phyloP scores from a whole-genome alignment of 345 rosid genomes.

The Lepidium didymum region DNA sequence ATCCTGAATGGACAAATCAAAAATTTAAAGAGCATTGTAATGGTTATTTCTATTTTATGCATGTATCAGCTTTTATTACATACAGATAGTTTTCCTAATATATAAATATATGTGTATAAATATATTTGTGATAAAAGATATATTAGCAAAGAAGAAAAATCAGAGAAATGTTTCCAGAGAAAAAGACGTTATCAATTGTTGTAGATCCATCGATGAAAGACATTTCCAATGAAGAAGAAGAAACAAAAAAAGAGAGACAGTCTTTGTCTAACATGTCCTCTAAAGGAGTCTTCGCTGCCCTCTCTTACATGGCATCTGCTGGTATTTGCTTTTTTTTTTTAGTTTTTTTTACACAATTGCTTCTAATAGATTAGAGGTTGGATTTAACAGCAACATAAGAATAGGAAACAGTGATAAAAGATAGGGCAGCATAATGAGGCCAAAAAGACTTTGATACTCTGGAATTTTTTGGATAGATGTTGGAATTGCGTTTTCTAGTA shows the following conservation, averaged over 20 bases:
- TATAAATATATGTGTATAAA: background rate
- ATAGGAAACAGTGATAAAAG: too few relatives aligned
- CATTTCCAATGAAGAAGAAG: background rate
- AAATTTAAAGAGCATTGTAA: background rate
- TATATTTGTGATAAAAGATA: background rate
- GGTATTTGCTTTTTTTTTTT: background rate
- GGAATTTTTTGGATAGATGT: too few relatives aligned
- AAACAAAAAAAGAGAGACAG: background rate
- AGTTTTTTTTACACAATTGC: background rate
- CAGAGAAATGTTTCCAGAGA: background rate
- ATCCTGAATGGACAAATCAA: background rate
- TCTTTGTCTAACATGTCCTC: conserved; percentile 6
- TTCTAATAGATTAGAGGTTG: too few relatives aligned
- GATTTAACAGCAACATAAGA: too few relatives aligned
- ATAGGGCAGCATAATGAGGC: too few relatives aligned
- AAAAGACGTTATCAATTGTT: background rate
- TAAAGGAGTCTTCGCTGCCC: conserved; percentile 46
- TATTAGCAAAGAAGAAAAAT: background rate
- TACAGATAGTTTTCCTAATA: background rate
- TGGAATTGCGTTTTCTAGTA: too few relatives aligned
- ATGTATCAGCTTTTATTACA: background rate
- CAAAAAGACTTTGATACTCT: too few relatives aligned
- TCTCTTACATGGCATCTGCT: conserved; percentile 34
- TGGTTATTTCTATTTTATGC: background rate
- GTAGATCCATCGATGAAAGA: background rate